Base-by-base conservation (phyloP, 805 yeast genomes). In the Cyberlindnera mycetangii region DNA sequence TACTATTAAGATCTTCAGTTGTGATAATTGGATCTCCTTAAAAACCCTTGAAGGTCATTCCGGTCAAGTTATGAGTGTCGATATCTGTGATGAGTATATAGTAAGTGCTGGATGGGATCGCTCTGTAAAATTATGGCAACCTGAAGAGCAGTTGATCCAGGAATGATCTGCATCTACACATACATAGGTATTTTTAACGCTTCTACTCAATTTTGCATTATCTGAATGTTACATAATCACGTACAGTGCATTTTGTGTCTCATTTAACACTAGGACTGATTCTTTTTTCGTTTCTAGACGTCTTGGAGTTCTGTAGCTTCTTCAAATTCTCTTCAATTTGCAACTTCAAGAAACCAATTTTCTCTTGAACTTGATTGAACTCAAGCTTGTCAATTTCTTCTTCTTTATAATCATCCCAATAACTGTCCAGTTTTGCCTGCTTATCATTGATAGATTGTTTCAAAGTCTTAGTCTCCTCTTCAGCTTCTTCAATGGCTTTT, bases 11-110 rank as follows among this genome's bases (percentile, higher is more conserved):
- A 32, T 82, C 1, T 77, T 85, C 77, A 78, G 81, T 37, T 70
- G 81, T 16, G 93, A 83, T 54, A 82, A 75, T 51, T 92, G 96
- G 95, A 58, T 71, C 3, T 66, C 72, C 14, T 57, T 79, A 17
- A 72, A 71, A 25, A 67, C 78, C 3, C 62, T 89, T 33, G 64
- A 68, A 37, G 81, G 76, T 9, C 83, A 81, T 25, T 72, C 74
- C 6, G 95, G 86, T 48, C 83, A 84, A 54, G 78, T 88, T 4
- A 78, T 89, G 83, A 68, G 82, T 45, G 74, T 85, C 38, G 95
- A 85, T 57, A 55, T 83, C 1, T 59, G 71, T 43, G 74, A 74
- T 7, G 54, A 65, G 7, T 56, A 47, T 27, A 64, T 89, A 1
- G 51, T 45, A 14, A 51, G 55, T 41, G 42, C 49, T 20, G 55